Base-by-base conservation (phyloP, 2,329 filamentous ascomycete species). In the Metarhizium album region DNA sequence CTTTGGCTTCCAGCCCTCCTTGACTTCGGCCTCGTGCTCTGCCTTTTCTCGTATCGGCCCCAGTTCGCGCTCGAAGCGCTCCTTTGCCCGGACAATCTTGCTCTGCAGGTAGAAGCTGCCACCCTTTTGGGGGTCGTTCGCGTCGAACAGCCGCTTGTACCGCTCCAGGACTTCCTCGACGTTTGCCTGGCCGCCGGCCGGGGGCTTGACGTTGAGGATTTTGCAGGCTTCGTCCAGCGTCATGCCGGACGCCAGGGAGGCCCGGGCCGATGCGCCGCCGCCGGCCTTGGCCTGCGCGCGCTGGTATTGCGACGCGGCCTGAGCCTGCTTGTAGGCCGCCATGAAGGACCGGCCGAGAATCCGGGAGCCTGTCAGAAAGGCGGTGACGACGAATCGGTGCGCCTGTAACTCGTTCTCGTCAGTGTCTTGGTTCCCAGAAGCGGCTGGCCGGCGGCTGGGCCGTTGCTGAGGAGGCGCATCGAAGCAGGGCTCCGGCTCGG, bases 71-170 rank as follows among this genome's bases (percentile, higher is more conserved):
- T 97, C 91, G 71, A 98, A 86, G 57, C 93, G 77, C 72, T 98
- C 91, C 61, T 91, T 81, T 52, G 93, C 93, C 55, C 93, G 78
- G 59, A 97, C 71, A 50, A 98, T 82, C 73, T 98, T 98, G 76
- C 91, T 97, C 72, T 98, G 93, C 46, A 98, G 76, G 70, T 98
- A 98, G 71, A 98, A 98, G 62, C 90, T 96, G 49, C 93, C 93
- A 35, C 93, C 93, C 64, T 95, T 95, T 69, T 94, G 78, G 11
- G 93, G 91, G 57, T 98, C 87, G 72, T 98, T 98, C 60, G 81
- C 74, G 69, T 98, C 93, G 66, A 96, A 98, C 46, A 98, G 74
- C 57, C 85, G 83, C 80, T 97, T 97, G 77, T 97, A 98, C 49
- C 90, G 79, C 59, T 86, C 82, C 70, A 86, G 84, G 50, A 95